These are phyloP conservation scores for Dichomitus squalens DNA, from an alignment of 1,284 basidiomycete genomes.

Conservation along the genomic window DNA sequence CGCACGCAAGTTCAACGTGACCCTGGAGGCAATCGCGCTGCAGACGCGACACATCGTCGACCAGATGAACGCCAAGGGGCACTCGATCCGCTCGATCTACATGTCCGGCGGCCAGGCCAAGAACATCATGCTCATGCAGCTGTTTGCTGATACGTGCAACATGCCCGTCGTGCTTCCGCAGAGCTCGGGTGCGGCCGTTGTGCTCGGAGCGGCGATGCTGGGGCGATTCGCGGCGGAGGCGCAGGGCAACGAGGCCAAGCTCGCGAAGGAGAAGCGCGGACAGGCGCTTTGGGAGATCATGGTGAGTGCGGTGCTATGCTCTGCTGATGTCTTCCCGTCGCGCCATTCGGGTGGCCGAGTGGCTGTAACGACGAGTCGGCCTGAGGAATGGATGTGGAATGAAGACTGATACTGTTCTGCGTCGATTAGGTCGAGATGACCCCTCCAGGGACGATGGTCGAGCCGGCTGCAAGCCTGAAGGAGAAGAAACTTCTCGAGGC, in stretches of 20 bases:
- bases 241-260: slow-evolving; percentile 33
- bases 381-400: not conserved
- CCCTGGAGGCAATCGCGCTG: slow-evolving; percentile 92
- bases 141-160: slow-evolving; percentile 85
- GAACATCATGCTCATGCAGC: slow-evolving; percentile 82
- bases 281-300: slow-evolving; percentile 90
- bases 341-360: too few species aligned
- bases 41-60: slow-evolving; percentile 96
- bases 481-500: slow-evolving; percentile 82
- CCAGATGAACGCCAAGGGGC: slow-evolving; percentile 87
- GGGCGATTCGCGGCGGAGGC: slow-evolving; percentile 85
- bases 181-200: slow-evolving; percentile 82
- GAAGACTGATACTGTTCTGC: not conserved
- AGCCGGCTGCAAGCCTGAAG: slow-evolving; percentile 61
- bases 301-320: slow-evolving; percentile 54
- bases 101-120: slow-evolving; percentile 93
- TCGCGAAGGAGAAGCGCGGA: slow-evolving; percentile 56
- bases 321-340: too few species aligned
- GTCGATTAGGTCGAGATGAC: slow-evolving; percentile 84
- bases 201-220: slow-evolving; percentile 92
- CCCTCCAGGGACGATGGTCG: slow-evolving; percentile 75
- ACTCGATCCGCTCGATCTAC: slow-evolving; percentile 85
- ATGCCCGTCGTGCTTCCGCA: slow-evolving; percentile 86
- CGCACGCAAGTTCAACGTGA: slow-evolving; percentile 88
- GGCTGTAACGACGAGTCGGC: not conserved